Evolutionary conservation across 2,329 filamentous ascomycete species (phyloP).

Genomic region (Penicillium frequentans): DNA sequence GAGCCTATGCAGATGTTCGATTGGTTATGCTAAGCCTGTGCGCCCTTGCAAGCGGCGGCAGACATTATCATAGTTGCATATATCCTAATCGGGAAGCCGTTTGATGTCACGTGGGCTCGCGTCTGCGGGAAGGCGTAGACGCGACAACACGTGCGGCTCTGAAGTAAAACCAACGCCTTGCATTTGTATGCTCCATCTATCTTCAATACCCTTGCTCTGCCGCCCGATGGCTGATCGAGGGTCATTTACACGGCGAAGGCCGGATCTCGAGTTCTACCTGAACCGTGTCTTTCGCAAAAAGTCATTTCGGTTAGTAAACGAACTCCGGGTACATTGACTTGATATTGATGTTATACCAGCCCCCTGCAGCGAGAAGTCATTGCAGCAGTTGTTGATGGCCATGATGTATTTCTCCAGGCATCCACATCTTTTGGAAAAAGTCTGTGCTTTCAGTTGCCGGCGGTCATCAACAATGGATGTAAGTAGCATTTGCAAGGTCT

Average conservation of each 20-base stretch:
- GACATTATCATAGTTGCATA: not conserved
- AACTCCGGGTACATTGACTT: not conserved
- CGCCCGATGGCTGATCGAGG: conserved; percentile 27
- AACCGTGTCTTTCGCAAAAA: conserved; percentile 71
- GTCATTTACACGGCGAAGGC: conserved; percentile 28
- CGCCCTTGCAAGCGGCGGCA: not conserved
- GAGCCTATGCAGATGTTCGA: too few relatives aligned
- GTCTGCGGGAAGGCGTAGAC: not conserved
- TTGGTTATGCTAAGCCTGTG: too few relatives aligned
- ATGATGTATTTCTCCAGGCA: conserved; percentile 93
- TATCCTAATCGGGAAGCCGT: not conserved
- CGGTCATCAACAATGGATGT: conserved; percentile 84
- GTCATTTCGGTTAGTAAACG: conserved; percentile 62
- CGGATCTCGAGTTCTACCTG: conserved; percentile 73
- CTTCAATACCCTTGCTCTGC: conserved; percentile 19
- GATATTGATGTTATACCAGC: conserved; percentile 44
- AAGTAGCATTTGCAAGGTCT: conserved; percentile 39
- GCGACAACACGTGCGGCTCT: not conserved
- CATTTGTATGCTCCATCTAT: not conserved
- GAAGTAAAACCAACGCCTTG: not conserved
- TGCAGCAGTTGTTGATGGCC: conserved; percentile 71
- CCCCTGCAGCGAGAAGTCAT: conserved; percentile 89
- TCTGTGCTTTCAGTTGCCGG: conserved; percentile 87
- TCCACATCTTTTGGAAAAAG: conserved; percentile 78
- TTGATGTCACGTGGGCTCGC: not conserved